phyloP scores from a whole-genome alignment of 2,329 filamentous ascomycete genomes.

The Camillea tinctor region DNA sequence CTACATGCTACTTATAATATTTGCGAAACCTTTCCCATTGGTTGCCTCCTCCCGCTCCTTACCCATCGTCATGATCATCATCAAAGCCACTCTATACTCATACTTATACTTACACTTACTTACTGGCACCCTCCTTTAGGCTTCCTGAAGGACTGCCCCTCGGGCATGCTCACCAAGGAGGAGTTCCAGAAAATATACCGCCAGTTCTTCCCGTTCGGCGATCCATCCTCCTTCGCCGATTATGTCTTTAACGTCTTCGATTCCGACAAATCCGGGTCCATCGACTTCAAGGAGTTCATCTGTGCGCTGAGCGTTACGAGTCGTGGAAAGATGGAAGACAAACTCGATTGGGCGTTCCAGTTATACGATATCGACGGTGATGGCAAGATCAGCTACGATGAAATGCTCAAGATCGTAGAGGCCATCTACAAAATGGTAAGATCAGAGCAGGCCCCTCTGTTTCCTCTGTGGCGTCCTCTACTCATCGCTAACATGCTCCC shows the following conservation, averaged over 20 bases:
- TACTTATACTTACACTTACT: constrained; percentile 3
- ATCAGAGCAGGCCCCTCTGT: background rate
- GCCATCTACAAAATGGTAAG: constrained; percentile 99
- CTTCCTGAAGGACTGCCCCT: constrained; percentile 97
- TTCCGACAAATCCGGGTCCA: constrained; percentile 92
- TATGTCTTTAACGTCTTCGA: constrained; percentile 99
- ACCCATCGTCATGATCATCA: background rate
- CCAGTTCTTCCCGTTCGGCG: constrained; percentile 98
- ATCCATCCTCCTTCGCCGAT: constrained; percentile 95
- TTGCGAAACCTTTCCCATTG: background rate
- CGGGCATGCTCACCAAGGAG: constrained; percentile 93
- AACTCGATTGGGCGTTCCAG: constrained; percentile 99
- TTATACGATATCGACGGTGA: constrained; percentile 99
- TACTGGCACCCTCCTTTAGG: constrained; percentile 50
- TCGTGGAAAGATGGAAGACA: constrained; percentile 98
- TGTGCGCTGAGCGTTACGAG: constrained; percentile 96
- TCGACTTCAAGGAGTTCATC: constrained; percentile 99
- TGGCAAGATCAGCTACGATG: constrained; percentile 97
- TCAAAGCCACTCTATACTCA: background rate
- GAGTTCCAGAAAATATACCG: constrained; percentile 99
- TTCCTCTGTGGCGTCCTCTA: background rate
- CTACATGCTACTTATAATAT: background rate
- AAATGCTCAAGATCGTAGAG: constrained; percentile 98
- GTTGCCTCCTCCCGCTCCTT: background rate
- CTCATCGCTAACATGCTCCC: constrained; percentile 8